Evolutionary conservation across 768 basidiomycete genomes (phyloP).

Genomic region (Lentinula sp.): DNA sequence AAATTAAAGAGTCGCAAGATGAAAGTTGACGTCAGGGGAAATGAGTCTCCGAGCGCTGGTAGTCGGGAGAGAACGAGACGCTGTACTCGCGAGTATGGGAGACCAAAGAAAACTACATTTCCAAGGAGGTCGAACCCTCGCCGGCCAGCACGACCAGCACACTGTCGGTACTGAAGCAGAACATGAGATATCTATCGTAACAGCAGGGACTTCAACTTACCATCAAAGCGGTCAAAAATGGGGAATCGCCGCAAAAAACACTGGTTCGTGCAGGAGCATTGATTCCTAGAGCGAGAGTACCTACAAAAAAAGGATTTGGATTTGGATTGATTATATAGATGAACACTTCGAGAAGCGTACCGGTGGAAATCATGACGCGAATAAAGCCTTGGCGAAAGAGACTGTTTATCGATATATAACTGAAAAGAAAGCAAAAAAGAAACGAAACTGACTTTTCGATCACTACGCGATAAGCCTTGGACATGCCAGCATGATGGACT

Average conservation of each 20-base stretch:
- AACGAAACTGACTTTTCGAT: constrained; percentile 44
- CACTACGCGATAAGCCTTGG: constrained; percentile 48
- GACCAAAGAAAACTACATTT: constrained; percentile 68
- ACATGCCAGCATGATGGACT: constrained; percentile 69
- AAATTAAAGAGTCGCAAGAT: constrained; percentile 60
- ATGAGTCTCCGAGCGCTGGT: constrained; percentile 56
- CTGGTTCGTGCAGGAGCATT: constrained; percentile 68
- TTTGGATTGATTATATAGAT: neutral
- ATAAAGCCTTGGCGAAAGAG: constrained; percentile 59
- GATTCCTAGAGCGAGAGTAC: constrained; percentile 68
- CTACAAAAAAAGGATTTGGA: constrained; percentile 19
- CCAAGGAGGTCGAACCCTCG: constrained; percentile 67
- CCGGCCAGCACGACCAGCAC: constrained; percentile 67
- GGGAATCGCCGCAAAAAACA: constrained; percentile 59
- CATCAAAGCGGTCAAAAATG: constrained; percentile 54
- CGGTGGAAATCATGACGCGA: constrained; percentile 63
- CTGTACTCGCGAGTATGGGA: constrained; percentile 58
- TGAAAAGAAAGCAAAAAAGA: neutral
- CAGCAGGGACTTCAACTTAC: constrained; percentile 23
- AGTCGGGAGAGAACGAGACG: constrained; percentile 58
- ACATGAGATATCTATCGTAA: constrained; percentile 4
- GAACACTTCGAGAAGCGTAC: constrained; percentile 19
- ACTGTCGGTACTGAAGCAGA: constrained; percentile 56
- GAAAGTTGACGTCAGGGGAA: constrained; percentile 64
- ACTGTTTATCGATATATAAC: constrained; percentile 21